Percentiles rank a stretch among this genome's conserved stretches.
These are phyloP conservation scores for Nymphaea thermarum DNA, from an alignment of 164 flowering plant species.

Conservation along the genomic window DNA sequence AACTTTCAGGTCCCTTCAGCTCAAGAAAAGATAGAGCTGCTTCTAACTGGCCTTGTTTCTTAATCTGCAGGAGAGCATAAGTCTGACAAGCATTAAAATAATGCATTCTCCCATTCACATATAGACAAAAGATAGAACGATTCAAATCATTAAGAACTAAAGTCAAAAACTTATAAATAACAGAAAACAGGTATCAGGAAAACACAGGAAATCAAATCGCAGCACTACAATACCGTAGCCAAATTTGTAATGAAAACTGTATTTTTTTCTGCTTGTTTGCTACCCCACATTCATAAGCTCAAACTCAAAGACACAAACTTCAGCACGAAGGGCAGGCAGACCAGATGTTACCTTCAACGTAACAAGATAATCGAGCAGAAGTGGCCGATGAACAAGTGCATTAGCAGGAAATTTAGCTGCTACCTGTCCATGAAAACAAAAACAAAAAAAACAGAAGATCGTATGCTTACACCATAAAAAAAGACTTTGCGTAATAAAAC, in stretches of 20 bases:
- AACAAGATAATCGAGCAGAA: constrained; percentile 46
- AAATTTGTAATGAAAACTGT: not conserved
- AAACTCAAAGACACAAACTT: not conserved
- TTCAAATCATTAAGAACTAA: no score
- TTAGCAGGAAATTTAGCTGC: constrained; percentile 82
- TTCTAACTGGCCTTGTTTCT: constrained; percentile 83
- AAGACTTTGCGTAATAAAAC: not conserved
- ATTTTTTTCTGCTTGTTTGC: not conserved
- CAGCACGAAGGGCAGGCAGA: not conserved
- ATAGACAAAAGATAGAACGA: no score
- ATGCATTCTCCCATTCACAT: no score
- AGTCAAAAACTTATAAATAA: no score
- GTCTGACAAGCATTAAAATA: not conserved
- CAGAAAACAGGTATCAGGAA: no score
- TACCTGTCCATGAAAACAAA: constrained; percentile 31
- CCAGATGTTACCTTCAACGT: constrained; percentile 45
- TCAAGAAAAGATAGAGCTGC: constrained; percentile 60
- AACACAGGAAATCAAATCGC: no score
- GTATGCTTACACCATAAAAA: not conserved
- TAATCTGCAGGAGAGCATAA: constrained; percentile 39
- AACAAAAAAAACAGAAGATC: constrained; percentile 3
- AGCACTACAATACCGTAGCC: not conserved
- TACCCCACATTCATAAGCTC: not conserved
- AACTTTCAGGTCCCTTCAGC: constrained; percentile 35
- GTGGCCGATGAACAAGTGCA: constrained; percentile 80